These are phyloP conservation scores for Pythium phragmitis DNA, from an alignment of 352 stramenopile genomes.

Conservation along the genomic window DNA sequence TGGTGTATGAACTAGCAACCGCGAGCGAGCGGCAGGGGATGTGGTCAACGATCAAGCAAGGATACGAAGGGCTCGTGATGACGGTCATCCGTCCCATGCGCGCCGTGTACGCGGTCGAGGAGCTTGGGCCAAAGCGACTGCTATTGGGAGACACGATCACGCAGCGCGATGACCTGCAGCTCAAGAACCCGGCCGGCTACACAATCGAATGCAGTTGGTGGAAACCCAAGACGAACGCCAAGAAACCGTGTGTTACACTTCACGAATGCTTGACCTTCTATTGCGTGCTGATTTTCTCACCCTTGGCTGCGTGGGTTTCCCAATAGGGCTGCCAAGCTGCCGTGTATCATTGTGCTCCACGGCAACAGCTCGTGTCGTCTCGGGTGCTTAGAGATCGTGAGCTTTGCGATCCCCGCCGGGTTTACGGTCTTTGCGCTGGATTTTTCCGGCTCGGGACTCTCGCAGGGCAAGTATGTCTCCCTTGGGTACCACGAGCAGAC, in stretches of 20 bases:
- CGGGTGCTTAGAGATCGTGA: slow-evolving; percentile 73
- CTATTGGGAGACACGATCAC: slow-evolving; percentile 61
- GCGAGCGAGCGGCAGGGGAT: slow-evolving; percentile 60
- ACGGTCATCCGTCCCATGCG: slow-evolving; percentile 78
- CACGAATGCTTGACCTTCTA: background rate
- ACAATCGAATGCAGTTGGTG: slow-evolving; percentile 88
- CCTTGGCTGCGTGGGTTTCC: background rate
- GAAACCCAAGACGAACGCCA: slow-evolving; percentile 45
- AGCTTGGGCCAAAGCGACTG: slow-evolving; percentile 60
- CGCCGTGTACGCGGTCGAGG: slow-evolving; percentile 56
- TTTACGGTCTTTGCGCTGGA: slow-evolving; percentile 85
- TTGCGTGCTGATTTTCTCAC: background rate
- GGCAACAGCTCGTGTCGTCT: slow-evolving; percentile 83
- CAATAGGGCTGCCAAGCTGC: slow-evolving; percentile 36
- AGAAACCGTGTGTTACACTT: slow-evolving; percentile 28
- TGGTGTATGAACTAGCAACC: slow-evolving; percentile 17
- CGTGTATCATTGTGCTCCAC: slow-evolving; percentile 82
- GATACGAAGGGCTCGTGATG: slow-evolving; percentile 79
- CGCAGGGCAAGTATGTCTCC: slow-evolving; percentile 80
- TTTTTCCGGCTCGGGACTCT: slow-evolving; percentile 75
- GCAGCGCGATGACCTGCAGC: slow-evolving; percentile 64
- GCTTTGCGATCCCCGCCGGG: slow-evolving; percentile 67
- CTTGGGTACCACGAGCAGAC: slow-evolving; percentile 74
- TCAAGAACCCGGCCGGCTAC: slow-evolving; percentile 71
- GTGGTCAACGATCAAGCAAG: slow-evolving; percentile 81